These are phyloP conservation scores for Leishmania amazonensis DNA, from an alignment of 208 protist species.

Conservation along the genomic window DNA sequence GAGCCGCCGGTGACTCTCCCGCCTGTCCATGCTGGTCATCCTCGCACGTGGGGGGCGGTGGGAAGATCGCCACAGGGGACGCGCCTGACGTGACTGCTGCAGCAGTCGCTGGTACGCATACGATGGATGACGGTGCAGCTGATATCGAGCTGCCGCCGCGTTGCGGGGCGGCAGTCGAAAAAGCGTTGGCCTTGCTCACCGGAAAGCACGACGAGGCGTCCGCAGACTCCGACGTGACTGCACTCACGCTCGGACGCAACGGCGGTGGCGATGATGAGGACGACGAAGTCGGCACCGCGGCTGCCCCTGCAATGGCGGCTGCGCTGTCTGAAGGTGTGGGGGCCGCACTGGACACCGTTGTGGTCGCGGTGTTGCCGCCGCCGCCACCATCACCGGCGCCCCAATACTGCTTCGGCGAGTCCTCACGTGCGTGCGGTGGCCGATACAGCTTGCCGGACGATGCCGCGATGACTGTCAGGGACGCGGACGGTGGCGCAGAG, in stretches of 20 bases:
- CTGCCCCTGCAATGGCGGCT: background rate
- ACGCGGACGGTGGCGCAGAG: background rate
- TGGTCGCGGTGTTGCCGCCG: background rate
- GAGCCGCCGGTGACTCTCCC: background rate
- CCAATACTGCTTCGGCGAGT: background rate
- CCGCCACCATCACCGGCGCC: background rate
- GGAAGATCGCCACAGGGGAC: background rate
- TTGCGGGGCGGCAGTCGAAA: background rate
- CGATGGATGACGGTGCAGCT: background rate
- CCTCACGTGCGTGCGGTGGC: constrained; percentile 27
- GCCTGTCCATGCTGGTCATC: background rate
- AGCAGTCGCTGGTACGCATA: background rate
- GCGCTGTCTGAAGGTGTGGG: background rate
- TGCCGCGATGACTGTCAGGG: background rate
- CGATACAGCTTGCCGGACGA: constrained; percentile 22
- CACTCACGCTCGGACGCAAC: constrained; percentile 7
- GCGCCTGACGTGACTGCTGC: background rate
- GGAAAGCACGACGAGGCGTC: background rate
- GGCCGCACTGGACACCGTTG: background rate
- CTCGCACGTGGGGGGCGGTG: background rate
- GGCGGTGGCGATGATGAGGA: constrained; percentile 1
- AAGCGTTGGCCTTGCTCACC: background rate
- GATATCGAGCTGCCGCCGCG: background rate
- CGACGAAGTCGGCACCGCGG: background rate
- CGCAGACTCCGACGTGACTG: background rate